phyloP scores from a whole-genome alignment of 192 early-diverging fungal genomes.

The Mortierella claussenii region DNA sequence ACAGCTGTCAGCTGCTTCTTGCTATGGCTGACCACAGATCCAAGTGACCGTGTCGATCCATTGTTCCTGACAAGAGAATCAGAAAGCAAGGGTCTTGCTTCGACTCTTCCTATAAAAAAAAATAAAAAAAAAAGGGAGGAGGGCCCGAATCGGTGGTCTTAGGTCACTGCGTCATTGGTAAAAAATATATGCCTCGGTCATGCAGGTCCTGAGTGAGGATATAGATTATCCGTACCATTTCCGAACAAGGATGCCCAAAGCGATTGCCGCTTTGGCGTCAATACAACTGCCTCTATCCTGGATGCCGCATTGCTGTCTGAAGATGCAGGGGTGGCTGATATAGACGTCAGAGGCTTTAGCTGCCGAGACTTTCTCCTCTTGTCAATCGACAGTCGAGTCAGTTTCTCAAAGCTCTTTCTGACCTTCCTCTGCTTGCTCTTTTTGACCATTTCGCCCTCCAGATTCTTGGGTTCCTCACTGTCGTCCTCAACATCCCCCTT shows the following conservation, averaged over 20 bases:
- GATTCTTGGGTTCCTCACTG: slow-evolving; percentile 1
- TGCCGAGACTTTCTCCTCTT: slow-evolving; percentile 38
- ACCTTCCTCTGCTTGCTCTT: slow-evolving; percentile 18
- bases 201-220: not conserved
- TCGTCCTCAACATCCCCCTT: slow-evolving; percentile 12
- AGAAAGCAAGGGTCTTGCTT: slow-evolving; percentile 5
- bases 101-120: slow-evolving; percentile 13
- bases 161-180: too few relatives aligned
- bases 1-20: not conserved
- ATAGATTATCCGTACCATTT: slow-evolving; percentile 14
- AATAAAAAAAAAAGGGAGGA: too few relatives aligned
- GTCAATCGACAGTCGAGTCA: slow-evolving; percentile 28
- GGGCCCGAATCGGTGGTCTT: too few relatives aligned
- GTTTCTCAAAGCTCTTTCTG: slow-evolving; percentile 44
- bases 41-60: slow-evolving; percentile 34
- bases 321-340: slow-evolving; percentile 1
- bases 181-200: not conserved
- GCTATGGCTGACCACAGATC: not conserved
- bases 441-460: slow-evolving; percentile 10
- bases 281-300: not conserved
- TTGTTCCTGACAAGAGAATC: slow-evolving; percentile 31
- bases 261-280: slow-evolving; percentile 35
- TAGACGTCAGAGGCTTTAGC: slow-evolving; percentile 27
- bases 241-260: slow-evolving; percentile 50
- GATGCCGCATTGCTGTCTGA: not conserved